Conservation (phyloP, 78 protist genomes). For the Corallochytrium limacisporum region DNA sequence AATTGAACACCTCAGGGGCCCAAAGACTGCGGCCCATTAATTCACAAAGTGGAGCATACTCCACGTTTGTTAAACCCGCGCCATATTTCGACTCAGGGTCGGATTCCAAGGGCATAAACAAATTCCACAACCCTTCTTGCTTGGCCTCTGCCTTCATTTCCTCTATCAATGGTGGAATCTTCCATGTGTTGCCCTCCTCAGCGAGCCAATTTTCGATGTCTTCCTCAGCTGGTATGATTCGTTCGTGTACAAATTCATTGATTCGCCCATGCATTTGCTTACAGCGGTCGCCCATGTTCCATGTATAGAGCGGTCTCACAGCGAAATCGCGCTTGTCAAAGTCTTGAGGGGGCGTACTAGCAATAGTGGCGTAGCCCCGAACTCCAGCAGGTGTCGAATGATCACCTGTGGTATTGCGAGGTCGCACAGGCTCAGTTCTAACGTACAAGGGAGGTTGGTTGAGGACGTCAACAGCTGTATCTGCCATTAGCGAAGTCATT, state of each 20-base stretch:
- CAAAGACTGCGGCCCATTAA: conserved; percentile 21
- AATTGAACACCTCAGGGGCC: conserved; percentile 51
- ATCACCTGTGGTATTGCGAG: too few species aligned
- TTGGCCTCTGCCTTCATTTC: conserved; percentile 26
- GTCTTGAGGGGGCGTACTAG: not conserved
- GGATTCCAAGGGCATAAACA: conserved; percentile 22
- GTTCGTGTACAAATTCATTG: too few species aligned
- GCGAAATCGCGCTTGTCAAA: too few species aligned
- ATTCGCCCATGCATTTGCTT: too few species aligned
- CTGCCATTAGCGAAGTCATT: not conserved
- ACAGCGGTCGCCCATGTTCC: not conserved
- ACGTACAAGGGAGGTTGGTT: too few species aligned
- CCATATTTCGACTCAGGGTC: too few species aligned
- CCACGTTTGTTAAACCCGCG: conserved; percentile 40
- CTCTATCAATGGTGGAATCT: not conserved
- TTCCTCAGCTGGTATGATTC: too few species aligned
- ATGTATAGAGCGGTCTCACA: too few species aligned
- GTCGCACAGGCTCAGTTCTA: too few species aligned
- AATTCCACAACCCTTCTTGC: conserved; percentile 28
- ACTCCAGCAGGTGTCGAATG: too few species aligned
- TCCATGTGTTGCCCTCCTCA: not conserved
- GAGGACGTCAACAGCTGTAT: too few species aligned
- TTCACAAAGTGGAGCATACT: conserved; percentile 56
- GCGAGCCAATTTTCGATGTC: not conserved
- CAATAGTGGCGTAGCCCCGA: too few species aligned